phyloP scores from a whole-genome alignment of 1,139 yeast genomes.

The Lodderomyces orthopsilosis region DNA sequence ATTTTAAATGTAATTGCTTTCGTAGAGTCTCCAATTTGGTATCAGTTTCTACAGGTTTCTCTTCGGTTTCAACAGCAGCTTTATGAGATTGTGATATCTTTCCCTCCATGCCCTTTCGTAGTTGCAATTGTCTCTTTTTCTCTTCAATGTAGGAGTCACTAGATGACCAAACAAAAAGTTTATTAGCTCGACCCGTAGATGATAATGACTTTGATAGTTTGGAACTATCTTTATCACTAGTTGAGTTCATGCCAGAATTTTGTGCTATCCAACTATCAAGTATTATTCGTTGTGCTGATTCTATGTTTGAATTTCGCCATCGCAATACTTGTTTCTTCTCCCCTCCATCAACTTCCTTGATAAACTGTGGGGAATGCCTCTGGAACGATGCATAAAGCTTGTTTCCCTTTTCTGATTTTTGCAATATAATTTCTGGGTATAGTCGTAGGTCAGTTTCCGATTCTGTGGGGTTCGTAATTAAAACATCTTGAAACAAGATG shows the following conservation, averaged over 20 bases:
- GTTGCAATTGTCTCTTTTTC: slow-evolving; percentile 27
- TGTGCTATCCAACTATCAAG: slow-evolving; percentile 27
- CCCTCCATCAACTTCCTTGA: slow-evolving; percentile 15
- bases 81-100: slow-evolving; percentile 8
- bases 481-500: slow-evolving; percentile 8
- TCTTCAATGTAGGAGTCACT: slow-evolving; percentile 39
- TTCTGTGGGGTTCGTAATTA: neutral
- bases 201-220: slow-evolving; percentile 3
- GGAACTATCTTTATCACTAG: neutral
- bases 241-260: slow-evolving; percentile 4
- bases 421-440: slow-evolving; percentile 40
- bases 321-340: slow-evolving; percentile 23
- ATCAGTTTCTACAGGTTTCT: slow-evolving; percentile 6
- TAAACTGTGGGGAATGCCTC: slow-evolving; percentile 35
- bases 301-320: slow-evolving; percentile 34
- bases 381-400: slow-evolving; percentile 34
- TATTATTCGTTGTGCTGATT: slow-evolving; percentile 25
- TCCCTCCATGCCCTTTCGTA: slow-evolving; percentile 6
- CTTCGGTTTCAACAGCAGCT: slow-evolving; percentile 3
- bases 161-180: slow-evolving; percentile 46
- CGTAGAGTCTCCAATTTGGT: slow-evolving; percentile 6
- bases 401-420: slow-evolving; percentile 29
- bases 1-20: slow-evolving; percentile 11
- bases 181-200: slow-evolving; percentile 22
- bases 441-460: slow-evolving; percentile 5